Percentiles rank a stretch among this genome's conserved stretches.
phyloP scores from a whole-genome alignment of 2,329 filamentous ascomycete species.

The Ascochyta pisi region DNA sequence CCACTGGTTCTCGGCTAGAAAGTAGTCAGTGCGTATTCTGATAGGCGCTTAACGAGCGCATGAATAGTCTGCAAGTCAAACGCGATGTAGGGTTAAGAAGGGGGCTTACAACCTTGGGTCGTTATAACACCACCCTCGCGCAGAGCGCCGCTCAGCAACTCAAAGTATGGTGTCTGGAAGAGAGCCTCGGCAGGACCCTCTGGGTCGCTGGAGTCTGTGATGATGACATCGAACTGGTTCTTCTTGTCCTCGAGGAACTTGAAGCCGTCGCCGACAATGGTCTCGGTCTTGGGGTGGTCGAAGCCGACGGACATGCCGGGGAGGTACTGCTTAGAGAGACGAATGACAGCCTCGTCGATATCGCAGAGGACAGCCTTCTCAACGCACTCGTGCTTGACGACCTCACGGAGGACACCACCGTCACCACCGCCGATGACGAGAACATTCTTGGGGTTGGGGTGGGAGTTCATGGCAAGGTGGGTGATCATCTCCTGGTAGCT shows the following conservation, averaged over 20 bases:
- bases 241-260: slow-evolving; percentile 97
- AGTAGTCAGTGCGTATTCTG: slow-evolving; percentile 33
- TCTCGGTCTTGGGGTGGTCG: slow-evolving; percentile 90
- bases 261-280: slow-evolving; percentile 96
- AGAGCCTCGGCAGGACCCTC: slow-evolving; percentile 95
- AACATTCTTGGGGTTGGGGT: slow-evolving; percentile 98
- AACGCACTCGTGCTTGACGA: slow-evolving; percentile 98
- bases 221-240: slow-evolving; percentile 98
- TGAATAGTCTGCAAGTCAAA: slow-evolving; percentile 23
- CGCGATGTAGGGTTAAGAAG: slow-evolving; percentile 50
- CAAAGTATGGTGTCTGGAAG: slow-evolving; percentile 99
- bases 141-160: slow-evolving; percentile 88
- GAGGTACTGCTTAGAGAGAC: slow-evolving; percentile 97
- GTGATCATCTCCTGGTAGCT: slow-evolving; percentile 99
- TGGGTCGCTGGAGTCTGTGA: slow-evolving; percentile 97
- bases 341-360: slow-evolving; percentile 98
- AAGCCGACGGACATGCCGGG: slow-evolving; percentile 93
- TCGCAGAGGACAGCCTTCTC: slow-evolving; percentile 97
- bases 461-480: slow-evolving; percentile 96
- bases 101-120: slow-evolving; percentile 99
- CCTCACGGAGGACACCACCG: slow-evolving; percentile 95
- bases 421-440: slow-evolving; percentile 98
- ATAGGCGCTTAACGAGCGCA: slow-evolving; percentile 25
- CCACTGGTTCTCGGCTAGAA: slow-evolving; percentile 96
- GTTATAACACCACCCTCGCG: slow-evolving; percentile 97